These are phyloP conservation scores for Candida maltosa DNA, from an alignment of 805 yeast species.

Conservation along the genomic window DNA sequence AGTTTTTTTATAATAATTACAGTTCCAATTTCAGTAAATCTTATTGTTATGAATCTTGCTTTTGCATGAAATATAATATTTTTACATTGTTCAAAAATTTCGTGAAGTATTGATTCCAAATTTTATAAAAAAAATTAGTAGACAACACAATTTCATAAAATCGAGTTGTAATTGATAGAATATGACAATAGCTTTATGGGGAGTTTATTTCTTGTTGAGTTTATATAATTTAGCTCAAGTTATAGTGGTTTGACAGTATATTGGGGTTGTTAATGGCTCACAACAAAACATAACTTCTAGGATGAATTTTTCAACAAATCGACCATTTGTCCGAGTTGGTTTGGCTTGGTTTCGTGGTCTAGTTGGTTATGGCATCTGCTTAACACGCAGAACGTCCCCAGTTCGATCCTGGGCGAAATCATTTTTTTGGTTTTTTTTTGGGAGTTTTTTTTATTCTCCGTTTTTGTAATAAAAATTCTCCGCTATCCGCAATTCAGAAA, in stretches of 20 bases:
- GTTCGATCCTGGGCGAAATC: constrained; percentile 99
- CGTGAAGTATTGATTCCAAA: too few species aligned
- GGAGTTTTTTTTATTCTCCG: too few species aligned
- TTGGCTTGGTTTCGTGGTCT: constrained; percentile 62
- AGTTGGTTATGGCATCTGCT: constrained; percentile 99
- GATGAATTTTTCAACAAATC: background rate
- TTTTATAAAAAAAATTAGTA: too few species aligned
- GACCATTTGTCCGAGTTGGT: background rate
- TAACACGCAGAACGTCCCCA: constrained; percentile 99
- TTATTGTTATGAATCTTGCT: too few species aligned
- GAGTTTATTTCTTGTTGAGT: background rate
- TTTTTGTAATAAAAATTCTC: too few species aligned
- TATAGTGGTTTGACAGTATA: background rate
- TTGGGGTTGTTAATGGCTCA: background rate
- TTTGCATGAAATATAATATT: too few species aligned
- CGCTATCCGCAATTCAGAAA: too few species aligned
- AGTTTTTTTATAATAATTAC: too few species aligned
- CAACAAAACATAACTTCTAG: background rate
- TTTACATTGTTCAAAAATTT: too few species aligned
- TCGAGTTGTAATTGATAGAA: background rate
- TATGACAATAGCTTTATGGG: too few species aligned
- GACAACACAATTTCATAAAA: background rate
- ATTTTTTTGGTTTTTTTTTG: too few species aligned
- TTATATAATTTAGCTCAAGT: background rate
- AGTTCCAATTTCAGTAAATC: too few species aligned